Evolutionary conservation across 2,329 filamentous ascomycete species (phyloP).

Genomic region (Penicillium sp.): DNA sequence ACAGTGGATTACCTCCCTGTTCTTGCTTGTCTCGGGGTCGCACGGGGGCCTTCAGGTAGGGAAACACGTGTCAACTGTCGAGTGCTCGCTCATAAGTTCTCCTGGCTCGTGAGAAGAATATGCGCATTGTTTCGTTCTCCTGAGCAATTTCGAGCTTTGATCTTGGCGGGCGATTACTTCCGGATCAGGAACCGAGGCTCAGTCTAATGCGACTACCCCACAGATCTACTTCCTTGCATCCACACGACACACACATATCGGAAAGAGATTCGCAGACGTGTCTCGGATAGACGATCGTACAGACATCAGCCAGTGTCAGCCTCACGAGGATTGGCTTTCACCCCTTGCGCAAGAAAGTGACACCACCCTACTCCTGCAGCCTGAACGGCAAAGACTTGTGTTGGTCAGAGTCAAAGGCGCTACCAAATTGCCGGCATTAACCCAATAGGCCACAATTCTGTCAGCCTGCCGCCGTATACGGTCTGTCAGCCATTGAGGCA

Average conservation of each 20-base stretch:
- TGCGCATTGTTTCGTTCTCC: too few relatives aligned
- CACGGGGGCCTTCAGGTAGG: too few relatives aligned
- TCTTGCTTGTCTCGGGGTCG: too few relatives aligned
- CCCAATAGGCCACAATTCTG: not conserved
- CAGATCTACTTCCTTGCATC: constrained; percentile 7
- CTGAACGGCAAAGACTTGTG: not conserved
- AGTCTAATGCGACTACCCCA: not conserved
- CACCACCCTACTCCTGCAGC: constrained; percentile 20
- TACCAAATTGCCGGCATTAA: not conserved
- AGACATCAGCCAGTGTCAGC: constrained; percentile 1
- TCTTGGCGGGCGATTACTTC: constrained; percentile 11
- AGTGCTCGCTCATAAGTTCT: constrained; percentile 14
- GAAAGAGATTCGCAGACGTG: constrained; percentile 5
- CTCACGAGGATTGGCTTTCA: constrained; percentile 2
- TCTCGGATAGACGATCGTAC: constrained; percentile 8
- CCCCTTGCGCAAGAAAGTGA: constrained; percentile 4
- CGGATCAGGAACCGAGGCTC: constrained; percentile 18
- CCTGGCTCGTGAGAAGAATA: constrained; percentile 7
- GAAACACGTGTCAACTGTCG: not conserved
- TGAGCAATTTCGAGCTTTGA: not conserved
- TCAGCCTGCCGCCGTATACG: not conserved
- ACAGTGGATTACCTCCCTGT: too few relatives aligned
- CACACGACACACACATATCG: constrained; percentile 24
- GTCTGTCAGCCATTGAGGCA: too few relatives aligned
- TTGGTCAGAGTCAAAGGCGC: too few relatives aligned